Percentiles rank a stretch among this genome's conserved stretches.
phyloP scores from a whole-genome alignment of 441 rosid species.

The Manihot esculenta region DNA sequence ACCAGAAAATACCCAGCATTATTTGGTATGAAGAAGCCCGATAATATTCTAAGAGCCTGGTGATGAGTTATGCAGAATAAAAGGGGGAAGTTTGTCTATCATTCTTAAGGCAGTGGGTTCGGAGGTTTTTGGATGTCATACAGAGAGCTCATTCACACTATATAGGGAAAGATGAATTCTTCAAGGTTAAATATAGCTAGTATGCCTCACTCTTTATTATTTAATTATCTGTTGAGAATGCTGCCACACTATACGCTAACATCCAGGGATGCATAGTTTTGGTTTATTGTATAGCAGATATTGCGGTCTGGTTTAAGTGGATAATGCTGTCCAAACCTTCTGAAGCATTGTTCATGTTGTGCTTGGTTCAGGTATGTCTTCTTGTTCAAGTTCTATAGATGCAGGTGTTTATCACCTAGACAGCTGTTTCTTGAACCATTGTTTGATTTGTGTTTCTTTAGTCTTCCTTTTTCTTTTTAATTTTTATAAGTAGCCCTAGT shows the following conservation, averaged over 20 bases:
- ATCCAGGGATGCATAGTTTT: background rate
- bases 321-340: too few relatives aligned
- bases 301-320: background rate
- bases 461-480: too few relatives aligned
- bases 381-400: background rate
- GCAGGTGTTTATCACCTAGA: background rate
- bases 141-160: background rate
- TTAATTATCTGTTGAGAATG: background rate
- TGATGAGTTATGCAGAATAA: background rate
- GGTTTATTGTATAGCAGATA: background rate
- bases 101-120: background rate
- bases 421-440: background rate
- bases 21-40: background rate
- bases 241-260: background rate
- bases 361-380: slow-evolving; percentile 4
- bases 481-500: background rate
- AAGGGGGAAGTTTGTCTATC: background rate
- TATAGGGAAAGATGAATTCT: background rate
- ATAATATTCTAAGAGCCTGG: background rate
- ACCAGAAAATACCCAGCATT: background rate
- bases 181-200: background rate
- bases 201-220: background rate
- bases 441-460: background rate
- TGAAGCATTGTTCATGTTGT: background rate
- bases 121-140: background rate